Evolutionary conservation across 2,329 filamentous ascomycete genomes (phyloP).

Genomic region (Colletotrichum sp.): DNA sequence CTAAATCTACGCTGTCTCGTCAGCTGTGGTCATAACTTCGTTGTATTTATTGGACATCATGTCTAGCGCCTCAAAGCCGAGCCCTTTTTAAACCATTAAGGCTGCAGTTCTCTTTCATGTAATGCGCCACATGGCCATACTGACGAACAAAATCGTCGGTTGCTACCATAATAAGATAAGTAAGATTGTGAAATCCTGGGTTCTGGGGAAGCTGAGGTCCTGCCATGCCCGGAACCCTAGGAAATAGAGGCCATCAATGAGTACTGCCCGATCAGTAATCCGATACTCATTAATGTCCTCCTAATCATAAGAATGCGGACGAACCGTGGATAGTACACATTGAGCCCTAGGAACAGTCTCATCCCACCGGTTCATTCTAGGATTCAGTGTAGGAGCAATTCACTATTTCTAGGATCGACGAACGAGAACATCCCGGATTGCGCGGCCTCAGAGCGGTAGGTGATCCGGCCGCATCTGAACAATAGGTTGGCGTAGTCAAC

Average conservation of each 20-base stretch:
- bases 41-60: background rate
- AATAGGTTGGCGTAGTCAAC: background rate
- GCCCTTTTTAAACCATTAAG: background rate
- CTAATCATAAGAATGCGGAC: background rate
- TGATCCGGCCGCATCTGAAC: background rate
- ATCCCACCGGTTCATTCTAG: background rate
- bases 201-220: background rate
- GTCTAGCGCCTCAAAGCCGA: background rate
- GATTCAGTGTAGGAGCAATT: background rate
- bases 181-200: background rate
- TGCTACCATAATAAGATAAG: background rate
- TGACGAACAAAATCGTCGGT: background rate
- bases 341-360: background rate
- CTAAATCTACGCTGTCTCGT: background rate
- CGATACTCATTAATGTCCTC: fast-evolving
- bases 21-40: background rate
- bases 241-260: background rate
- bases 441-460: background rate
- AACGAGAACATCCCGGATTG: background rate
- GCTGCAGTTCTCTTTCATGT: background rate
- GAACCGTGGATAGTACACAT: background rate
- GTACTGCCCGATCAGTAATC: background rate
- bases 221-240: background rate
- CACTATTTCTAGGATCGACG: background rate
- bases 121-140: background rate